phyloP scores from a whole-genome alignment of 23 red algal species.

The Gracilaria caudata region DNA sequence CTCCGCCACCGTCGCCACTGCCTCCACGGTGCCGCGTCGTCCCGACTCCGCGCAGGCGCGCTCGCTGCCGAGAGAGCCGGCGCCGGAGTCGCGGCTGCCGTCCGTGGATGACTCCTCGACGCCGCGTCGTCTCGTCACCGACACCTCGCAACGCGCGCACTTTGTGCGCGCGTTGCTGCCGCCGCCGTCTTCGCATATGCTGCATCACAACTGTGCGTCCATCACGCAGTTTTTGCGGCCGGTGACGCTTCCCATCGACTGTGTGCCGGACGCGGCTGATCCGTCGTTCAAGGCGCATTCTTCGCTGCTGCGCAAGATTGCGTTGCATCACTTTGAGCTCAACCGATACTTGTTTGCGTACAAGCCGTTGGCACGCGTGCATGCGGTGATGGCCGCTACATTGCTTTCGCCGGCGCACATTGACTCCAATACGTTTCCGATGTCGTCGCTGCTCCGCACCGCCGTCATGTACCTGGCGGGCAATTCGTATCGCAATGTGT shows the following conservation, averaged over 20 bases:
- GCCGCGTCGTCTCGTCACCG: slow-evolving; percentile 32
- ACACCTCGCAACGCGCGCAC: slow-evolving; percentile 14
- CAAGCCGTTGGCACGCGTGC: slow-evolving; percentile 60
- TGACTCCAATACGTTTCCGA: slow-evolving; percentile 40
- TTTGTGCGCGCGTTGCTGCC: slow-evolving; percentile 27
- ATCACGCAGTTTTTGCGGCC: slow-evolving; percentile 51
- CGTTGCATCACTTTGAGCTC: slow-evolving; percentile 51
- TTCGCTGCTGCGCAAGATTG: slow-evolving; percentile 18
- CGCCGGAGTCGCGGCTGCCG: no score
- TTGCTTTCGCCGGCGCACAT: slow-evolving; percentile 10
- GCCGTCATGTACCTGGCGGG: slow-evolving; percentile 69
- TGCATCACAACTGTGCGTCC: slow-evolving; percentile 50
- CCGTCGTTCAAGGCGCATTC: slow-evolving; percentile 47
- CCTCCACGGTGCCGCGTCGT: background rate
- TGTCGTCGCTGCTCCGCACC: slow-evolving; percentile 43
- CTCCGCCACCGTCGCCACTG: slow-evolving; percentile 4
- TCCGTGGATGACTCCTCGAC: slow-evolving; percentile 6
- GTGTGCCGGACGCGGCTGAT: slow-evolving; percentile 38
- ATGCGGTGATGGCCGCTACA: slow-evolving; percentile 41
- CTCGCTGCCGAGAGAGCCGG: background rate
- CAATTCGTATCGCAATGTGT: slow-evolving; percentile 63
- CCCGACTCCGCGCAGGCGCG: background rate
- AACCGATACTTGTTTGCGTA: slow-evolving; percentile 62
- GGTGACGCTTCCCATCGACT: slow-evolving; percentile 41
- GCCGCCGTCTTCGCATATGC: slow-evolving; percentile 25